Percentiles rank a stretch among this genome's conserved stretches.
Conservation (phyloP, 1,139 yeast species). For the Blastobotrys serpentis region DNA sequence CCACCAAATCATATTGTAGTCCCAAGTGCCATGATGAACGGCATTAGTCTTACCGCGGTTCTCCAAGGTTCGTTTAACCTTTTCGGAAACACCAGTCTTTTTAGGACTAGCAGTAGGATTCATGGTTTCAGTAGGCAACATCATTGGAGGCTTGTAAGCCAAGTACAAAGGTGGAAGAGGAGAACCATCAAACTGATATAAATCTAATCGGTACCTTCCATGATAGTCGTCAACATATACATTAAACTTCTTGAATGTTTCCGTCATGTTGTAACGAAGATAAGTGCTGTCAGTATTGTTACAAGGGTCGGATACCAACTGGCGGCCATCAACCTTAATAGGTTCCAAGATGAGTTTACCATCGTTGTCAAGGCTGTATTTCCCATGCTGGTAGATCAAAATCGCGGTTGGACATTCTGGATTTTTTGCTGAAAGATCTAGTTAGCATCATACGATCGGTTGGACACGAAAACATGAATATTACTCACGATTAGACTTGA, state of each 20-base stretch:
- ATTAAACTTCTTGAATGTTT: slow-evolving; percentile 55
- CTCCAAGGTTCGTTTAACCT: slow-evolving; percentile 53
- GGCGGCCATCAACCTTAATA: slow-evolving; percentile 87
- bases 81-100: slow-evolving; percentile 29
- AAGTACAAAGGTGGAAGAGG: slow-evolving; percentile 83
- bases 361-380: slow-evolving; percentile 54
- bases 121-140: slow-evolving; percentile 90
- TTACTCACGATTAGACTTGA: slow-evolving; percentile 31
- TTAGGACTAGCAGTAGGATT: slow-evolving; percentile 66
- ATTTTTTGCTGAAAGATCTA: slow-evolving; percentile 44
- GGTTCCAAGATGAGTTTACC: slow-evolving; percentile 74
- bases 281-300: slow-evolving; percentile 53
- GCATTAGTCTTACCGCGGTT: slow-evolving; percentile 82
- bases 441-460: neutral
- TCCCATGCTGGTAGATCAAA: slow-evolving; percentile 86
- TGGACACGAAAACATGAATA: neutral
- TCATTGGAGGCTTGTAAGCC: slow-evolving; percentile 90
- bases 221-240: slow-evolving; percentile 73
- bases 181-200: slow-evolving; percentile 80
- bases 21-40: slow-evolving; percentile 45
- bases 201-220: slow-evolving; percentile 73
- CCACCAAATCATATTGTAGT: slow-evolving; percentile 56
- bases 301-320: slow-evolving; percentile 85
- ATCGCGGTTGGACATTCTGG: slow-evolving; percentile 85
- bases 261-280: slow-evolving; percentile 67